Evolutionary conservation across 352 stramenopile species (phyloP).

Genomic region (Phytopythium vexans): DNA sequence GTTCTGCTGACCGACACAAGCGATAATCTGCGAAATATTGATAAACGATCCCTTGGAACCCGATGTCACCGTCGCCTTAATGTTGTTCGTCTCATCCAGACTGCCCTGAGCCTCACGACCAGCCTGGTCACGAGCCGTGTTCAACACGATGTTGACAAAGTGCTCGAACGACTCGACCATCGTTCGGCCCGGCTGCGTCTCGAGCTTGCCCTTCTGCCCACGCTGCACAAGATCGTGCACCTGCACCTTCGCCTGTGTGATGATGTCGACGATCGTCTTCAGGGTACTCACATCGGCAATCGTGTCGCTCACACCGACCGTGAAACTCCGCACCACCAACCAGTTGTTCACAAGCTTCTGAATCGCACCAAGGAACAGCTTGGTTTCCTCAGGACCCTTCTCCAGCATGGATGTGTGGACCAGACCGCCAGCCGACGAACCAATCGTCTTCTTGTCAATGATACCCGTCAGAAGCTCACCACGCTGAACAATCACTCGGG

Average conservation of each 20-base stretch:
- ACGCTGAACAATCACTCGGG: conserved; percentile 96
- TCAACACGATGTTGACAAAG: conserved; percentile 96
- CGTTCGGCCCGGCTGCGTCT: conserved; percentile 97
- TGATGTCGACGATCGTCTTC: conserved; percentile 98
- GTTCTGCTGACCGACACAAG: conserved; percentile 98
- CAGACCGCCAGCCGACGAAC: conserved; percentile 94
- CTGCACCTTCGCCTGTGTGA: conserved; percentile 97
- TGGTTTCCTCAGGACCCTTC: conserved; percentile 88
- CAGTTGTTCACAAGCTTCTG: conserved; percentile 99
- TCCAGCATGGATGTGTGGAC: conserved; percentile 97
- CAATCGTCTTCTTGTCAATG: conserved; percentile 99
- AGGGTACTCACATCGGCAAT: conserved; percentile 98
- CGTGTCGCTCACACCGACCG: conserved; percentile 98
- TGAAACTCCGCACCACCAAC: conserved; percentile 97
- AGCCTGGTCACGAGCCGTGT: conserved; percentile 84
- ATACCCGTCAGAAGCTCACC: conserved; percentile 97
- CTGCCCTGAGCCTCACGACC: conserved; percentile 78
- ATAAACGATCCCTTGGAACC: conserved; percentile 99
- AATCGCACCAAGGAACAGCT: conserved; percentile 89
- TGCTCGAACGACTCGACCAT: conserved; percentile 99
- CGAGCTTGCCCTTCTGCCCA: conserved; percentile 96
- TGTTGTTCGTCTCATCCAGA: conserved; percentile 97
- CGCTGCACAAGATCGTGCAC: conserved; percentile 94
- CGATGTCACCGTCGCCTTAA: conserved; percentile 99
- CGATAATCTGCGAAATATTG: conserved; percentile 99